Evolutionary conservation across 257 asterid species (phyloP).

Genomic region (Solanum boliviense): DNA sequence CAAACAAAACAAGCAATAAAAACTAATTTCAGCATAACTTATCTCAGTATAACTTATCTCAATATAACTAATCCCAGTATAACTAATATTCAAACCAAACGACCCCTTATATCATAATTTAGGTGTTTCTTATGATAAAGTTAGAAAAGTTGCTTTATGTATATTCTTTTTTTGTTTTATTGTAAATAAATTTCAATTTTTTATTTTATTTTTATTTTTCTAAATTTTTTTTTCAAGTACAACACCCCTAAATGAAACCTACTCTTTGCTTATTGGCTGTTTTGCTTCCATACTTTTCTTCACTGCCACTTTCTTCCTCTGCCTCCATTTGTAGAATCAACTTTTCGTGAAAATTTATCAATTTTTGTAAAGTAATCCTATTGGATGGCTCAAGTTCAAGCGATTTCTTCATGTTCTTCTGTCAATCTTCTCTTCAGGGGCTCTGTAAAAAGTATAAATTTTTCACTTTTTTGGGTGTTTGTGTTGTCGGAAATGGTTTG

Average conservation of each 20-base stretch:
- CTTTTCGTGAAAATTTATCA: background rate
- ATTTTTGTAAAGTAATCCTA: background rate
- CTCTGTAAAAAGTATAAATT: slow-evolving; percentile 28
- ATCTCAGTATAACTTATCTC: too few relatives aligned
- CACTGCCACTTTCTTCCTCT: background rate
- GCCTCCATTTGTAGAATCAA: background rate
- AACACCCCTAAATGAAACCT: background rate
- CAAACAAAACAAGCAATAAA: too few relatives aligned
- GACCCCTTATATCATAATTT: too few relatives aligned
- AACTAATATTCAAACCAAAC: too few relatives aligned
- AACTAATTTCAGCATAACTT: too few relatives aligned
- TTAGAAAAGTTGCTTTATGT: background rate
- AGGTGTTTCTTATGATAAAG: too few relatives aligned
- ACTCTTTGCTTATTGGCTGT: background rate
- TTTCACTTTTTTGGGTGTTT: background rate
- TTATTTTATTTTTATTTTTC: too few relatives aligned
- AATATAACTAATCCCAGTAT: too few relatives aligned
- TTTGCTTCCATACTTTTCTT: background rate
- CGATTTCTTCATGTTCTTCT: slow-evolving; percentile 41
- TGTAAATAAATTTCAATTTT: background rate
- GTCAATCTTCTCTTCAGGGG: slow-evolving; percentile 22
- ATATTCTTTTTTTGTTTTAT: background rate
- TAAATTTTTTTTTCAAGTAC: background rate
- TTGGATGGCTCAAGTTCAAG: slow-evolving; percentile 48
- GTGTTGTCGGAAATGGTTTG: background rate